Evolutionary conservation across 352 stramenopile genomes (phyloP), one percentile per base, ranked within the genome.

Genomic region (Stramenopiles sp.): DNA sequence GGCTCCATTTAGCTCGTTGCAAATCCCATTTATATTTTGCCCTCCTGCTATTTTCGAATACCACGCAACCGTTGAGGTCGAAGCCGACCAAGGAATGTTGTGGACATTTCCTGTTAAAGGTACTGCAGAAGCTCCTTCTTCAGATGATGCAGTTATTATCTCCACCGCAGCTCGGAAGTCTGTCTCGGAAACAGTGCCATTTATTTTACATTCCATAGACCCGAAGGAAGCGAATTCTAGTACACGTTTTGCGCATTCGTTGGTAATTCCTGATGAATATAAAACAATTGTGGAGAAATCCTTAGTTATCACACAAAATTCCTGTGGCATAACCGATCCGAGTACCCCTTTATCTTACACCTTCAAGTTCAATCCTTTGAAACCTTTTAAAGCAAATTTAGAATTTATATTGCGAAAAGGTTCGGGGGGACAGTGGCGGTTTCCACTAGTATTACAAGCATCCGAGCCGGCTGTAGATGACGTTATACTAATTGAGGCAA

Each of bases 11-110:
- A 80, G 80, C 0, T 80, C 84, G 0, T 73, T 95, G 4, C 90
- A 96, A 75, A 83, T 97, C 0, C 90, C 91, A 0, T 90, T 97
- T 37, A 89, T 82, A 1, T 97, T 97, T 76, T 73, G 87, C 0
- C 91, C 91, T 31, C 63, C 76, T 30, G 73, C 79, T 3, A 86
- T 88, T 68, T 63, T 73, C 3, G 79, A 85, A 71, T 76, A 83
- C 63, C 49, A 34, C 32, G 80, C 76, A 6, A 69, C 34, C 1
- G 35, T 88, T 4, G 37, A 78, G 3, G 75, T 88, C n/a, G 33
- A 75, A 3, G 74, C 78, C 6, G 68, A 74, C 68, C 25, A 73
- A 12, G 37, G 75, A 1, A 76, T 87, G 12, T 78, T 75, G 3
- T 88, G 83, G 83, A 80, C 78, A 6, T 88, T 83, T 74, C 81